Percentiles rank a stretch among this genome's conserved stretches.
Conservation (phyloP, 75 land plant genomes). For the Selaginella tamariscina region DNA sequence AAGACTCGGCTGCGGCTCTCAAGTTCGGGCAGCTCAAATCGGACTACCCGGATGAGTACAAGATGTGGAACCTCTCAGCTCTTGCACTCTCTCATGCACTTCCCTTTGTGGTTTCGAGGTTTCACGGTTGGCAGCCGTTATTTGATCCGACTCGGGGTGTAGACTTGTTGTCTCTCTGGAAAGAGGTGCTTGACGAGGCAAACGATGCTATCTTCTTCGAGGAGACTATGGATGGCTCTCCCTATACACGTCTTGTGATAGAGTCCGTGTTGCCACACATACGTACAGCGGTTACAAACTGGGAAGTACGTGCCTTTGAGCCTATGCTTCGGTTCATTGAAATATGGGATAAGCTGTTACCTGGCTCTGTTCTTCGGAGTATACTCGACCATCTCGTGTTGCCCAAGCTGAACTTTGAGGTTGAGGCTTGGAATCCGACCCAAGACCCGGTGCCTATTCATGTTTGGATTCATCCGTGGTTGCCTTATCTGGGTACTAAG, state of each 20-base stretch:
- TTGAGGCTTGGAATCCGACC: slow-evolving; percentile 87
- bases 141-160: slow-evolving; percentile 62
- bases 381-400: slow-evolving; percentile 60
- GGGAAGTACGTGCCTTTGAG: slow-evolving; percentile 89
- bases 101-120: slow-evolving; percentile 50
- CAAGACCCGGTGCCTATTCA: slow-evolving; percentile 82
- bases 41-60: slow-evolving; percentile 53
- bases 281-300: slow-evolving; percentile 65
- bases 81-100: slow-evolving; percentile 70
- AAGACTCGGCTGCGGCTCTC: slow-evolving; percentile 36
- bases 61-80: slow-evolving; percentile 53
- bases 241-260: slow-evolving; percentile 61
- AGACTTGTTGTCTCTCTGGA: slow-evolving; percentile 52
- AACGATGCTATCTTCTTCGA: slow-evolving; percentile 36
- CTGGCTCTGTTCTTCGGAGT: slow-evolving; percentile 47
- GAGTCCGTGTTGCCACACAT: slow-evolving; percentile 76
- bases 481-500: slow-evolving; percentile 58
- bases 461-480: slow-evolving; percentile 95
- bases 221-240: slow-evolving; percentile 28
- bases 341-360: slow-evolving; percentile 72
- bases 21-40: slow-evolving; percentile 38
- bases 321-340: slow-evolving; percentile 83
- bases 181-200: slow-evolving; percentile 37
- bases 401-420: slow-evolving; percentile 69
- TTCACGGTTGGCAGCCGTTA: slow-evolving; percentile 92